Base-by-base conservation (phyloP, 371 early-diverging fungal species). In the Mortierella sp. region DNA sequence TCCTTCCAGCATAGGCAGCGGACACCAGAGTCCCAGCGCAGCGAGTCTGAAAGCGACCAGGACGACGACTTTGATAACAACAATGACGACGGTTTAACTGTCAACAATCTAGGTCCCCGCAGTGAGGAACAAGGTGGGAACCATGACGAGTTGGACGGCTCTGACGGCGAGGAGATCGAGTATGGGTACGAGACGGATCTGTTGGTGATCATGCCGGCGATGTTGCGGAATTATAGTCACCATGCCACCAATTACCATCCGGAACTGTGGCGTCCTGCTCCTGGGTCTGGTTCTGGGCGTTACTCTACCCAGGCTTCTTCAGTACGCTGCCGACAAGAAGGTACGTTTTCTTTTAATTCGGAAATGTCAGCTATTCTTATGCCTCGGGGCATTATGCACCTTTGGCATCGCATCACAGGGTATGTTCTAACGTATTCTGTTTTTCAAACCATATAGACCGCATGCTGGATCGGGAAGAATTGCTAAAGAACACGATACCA, bases 221-320 rank as follows among this genome's bases (percentile, higher is more conserved):
- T 86, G 86, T 55, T 86, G 48, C 86, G 82, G 51, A 72, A 86
- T 73, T 86, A 86, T 46, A 82, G 82, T 43, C 86, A 86, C 46
- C 86, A 86, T 70, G 86, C 86, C 1, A 86, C 86, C 75, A 86
- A 86, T 49, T 86, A 86, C 24, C 86, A 86, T 38, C 86, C 86
- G 0, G 86, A 86, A 41, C 82, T 86, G 2, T 86, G 86, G 86
- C 72, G 71, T 21, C 82, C 18, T 72, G 78, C n/a, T 77, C 79
- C 68, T 80, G 43, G 68, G 21, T 41, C 68, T 82, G 43, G 68
- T 24, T 41, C 86, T 3, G 82, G 75, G 7, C 65, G 75, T 0
- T 55, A 60, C 24, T 55, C 80, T 1, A 46, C 80, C 4, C 80
- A 79, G 18, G 29, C 78, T 0, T 74, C 72, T 2, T 12, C 41